Conservation (phyloP, 2,329 filamentous ascomycete genomes). For the Ilyonectria mors-panacis region DNA sequence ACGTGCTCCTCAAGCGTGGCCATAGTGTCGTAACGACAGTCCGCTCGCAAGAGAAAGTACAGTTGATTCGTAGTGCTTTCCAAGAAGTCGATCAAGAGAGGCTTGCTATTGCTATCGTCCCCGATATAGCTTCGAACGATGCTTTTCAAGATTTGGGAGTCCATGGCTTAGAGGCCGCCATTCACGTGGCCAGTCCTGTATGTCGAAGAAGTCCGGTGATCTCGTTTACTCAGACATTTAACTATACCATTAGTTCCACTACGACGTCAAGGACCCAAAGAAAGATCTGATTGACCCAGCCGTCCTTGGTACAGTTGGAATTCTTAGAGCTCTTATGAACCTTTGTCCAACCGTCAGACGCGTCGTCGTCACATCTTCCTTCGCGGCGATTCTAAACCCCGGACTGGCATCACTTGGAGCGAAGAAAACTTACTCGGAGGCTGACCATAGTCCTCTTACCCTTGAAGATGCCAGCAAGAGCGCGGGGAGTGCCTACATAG, state of each 20-base stretch:
- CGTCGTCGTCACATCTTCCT: conserved; percentile 63
- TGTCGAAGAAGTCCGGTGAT: neutral
- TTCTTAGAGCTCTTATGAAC: conserved; percentile 11
- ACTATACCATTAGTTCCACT: neutral
- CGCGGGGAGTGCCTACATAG: conserved; percentile 29
- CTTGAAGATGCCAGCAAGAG: conserved; percentile 48
- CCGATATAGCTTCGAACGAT: conserved; percentile 4
- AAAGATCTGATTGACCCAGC: conserved; percentile 23
- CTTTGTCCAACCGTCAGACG: conserved; percentile 50
- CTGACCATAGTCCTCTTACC: conserved; percentile 60
- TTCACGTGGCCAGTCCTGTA: conserved; percentile 23
- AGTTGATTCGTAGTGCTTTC: conserved; percentile 2
- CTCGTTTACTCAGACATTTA: neutral
- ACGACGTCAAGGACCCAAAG: conserved; percentile 7
- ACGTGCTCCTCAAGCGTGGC: conserved; percentile 16
- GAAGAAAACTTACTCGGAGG: conserved; percentile 55
- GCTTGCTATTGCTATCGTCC: conserved; percentile 10
- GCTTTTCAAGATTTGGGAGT: neutral
- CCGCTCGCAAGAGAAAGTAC: conserved; percentile 11
- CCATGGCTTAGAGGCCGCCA: conserved; percentile 9
- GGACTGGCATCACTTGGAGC: conserved; percentile 39
- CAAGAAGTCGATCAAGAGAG: neutral
- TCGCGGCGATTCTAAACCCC: conserved; percentile 58
- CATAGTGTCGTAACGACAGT: conserved; percentile 21
- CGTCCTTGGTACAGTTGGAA: conserved; percentile 13